Evolutionary conservation across 1,284 basidiomycete species (phyloP), one percentile per base, ranked within the genome.

Genomic region (Pyrrhoderma lamaoense): DNA sequence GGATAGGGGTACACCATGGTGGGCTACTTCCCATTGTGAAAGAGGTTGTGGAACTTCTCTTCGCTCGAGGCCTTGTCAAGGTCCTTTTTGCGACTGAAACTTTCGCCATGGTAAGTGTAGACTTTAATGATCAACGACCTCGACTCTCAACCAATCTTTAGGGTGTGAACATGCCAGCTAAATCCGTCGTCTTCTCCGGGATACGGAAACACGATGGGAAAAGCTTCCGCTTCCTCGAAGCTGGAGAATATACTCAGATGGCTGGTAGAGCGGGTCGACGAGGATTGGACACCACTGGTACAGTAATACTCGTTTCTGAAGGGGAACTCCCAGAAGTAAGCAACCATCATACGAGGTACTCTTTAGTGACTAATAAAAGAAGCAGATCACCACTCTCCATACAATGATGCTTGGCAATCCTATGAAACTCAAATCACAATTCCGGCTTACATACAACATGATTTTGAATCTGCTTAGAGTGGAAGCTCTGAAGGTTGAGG

Each of bases 111-210:
- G 92, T 92, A 54, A 55, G 75, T 60, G 27, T 7, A 18, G 11
- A 19, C 13, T 16, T 38, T 11, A 35, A 25, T 44, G 7, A 14
- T 7, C 8, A 9, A 19, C n/a, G 22, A 19, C 4, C 18, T 42
- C 40, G n/a, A 38, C 40, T 31, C 44, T 49, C 22, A 16, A 27
- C 8, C 16, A 9, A 11, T 5, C 7, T 31, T 3, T 58, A 95
- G 93, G 93, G 93, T 43, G 96, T 99, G 54, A 99, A 99, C 69
- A 99, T 99, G 96, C 96, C 96, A 13, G 93, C 96, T 1, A 90
- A 87, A 73, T 92, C 86, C 58, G 96, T 99, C 1, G 96, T 98
- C 1, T 99, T 99, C 67, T 94, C 95, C 0, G 85, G 82, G 38
- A 96, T 90, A 48, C 80, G 93, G 49, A 99, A 99, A 66, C 95